Evolutionary conservation across 306 rosid genomes (phyloP).

Genomic region (Begonia fuchsioides): DNA sequence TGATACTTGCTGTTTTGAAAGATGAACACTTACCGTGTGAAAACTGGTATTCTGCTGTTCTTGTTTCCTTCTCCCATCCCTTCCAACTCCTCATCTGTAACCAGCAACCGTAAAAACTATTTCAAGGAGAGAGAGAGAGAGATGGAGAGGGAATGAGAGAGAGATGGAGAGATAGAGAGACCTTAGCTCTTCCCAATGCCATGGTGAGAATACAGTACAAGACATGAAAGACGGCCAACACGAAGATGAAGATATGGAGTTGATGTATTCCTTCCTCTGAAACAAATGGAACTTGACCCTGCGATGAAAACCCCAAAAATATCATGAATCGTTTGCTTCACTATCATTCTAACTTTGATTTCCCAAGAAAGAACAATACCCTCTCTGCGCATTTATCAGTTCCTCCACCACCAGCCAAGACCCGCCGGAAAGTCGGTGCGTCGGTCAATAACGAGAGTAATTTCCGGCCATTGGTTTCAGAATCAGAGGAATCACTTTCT

Average conservation of each 20-base stretch:
- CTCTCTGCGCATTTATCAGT: conserved; percentile 32
- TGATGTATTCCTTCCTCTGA: conserved; percentile 70
- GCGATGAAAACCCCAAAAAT: conserved; percentile 4
- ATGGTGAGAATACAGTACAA: conserved; percentile 64
- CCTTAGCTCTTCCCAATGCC: conserved; percentile 66
- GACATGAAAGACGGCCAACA: conserved; percentile 57
- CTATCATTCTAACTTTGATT: no score
- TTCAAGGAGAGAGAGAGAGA: not conserved
- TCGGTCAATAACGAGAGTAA: conserved; percentile 16
- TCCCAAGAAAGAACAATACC: conserved; percentile 10
- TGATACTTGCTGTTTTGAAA: no score
- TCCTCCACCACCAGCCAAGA: conserved; percentile 32
- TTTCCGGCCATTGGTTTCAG: conserved; percentile 18
- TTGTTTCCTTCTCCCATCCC: conserved; percentile 78
- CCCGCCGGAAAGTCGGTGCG: conserved; percentile 22
- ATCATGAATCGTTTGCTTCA: not conserved
- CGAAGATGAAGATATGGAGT: conserved; percentile 75
- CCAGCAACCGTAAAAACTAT: not conserved
- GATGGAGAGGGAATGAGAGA: not conserved
- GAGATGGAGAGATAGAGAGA: conserved; percentile 2
- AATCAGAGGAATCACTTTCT: not conserved
- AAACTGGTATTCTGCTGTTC: conserved; percentile 65
- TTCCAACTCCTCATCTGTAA: conserved; percentile 85
- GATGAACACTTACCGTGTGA: conserved; percentile 42
- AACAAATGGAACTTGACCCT: conserved; percentile 61